Evolutionary conservation across 2,329 filamentous ascomycete species (phyloP), one percentile per base, ranked within the genome.

Genomic region (Cladosporium sp.): DNA sequence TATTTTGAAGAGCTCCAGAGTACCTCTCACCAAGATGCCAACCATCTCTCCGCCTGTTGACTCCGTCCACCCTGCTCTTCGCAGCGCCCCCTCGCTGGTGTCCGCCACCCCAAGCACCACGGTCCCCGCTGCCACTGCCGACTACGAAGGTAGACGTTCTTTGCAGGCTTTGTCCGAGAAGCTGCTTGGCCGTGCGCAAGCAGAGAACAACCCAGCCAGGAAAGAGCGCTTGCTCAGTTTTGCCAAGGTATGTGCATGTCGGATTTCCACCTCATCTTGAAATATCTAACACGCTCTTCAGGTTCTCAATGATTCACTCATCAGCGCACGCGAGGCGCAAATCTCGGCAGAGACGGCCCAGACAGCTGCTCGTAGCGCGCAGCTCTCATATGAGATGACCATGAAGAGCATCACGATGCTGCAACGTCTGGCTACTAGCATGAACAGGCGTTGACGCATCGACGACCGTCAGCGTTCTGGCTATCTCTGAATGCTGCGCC

Each of bases 361-460:
- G 38, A 45, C 56, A 19, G 60, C 60, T 15, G 63, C 63, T 11
- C 50, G 47, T 13, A 49, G 53, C 20, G 63, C 63, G 7, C 56
- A 58, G 36, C 29, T 57, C 20, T 54, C 56, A 2, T 63, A 64
- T 42, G 56, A 59, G 50, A 61, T 63, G 58, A 60, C 60, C 1
- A 54, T 56, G 49, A 56, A 57, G 52, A 56, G 51, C n/a, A 45
- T 63, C 7, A 55, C 57, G 12, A 60, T 61, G 56, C 34, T 59
- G 57, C 51, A 72, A 52, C 15, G 48, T 18, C 24, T 51, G 40
- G 48, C 41, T 17, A 30, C 41, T 40, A 38, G 48, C 15, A 51
- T 51, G 40, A 51, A 51, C n/a, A 32, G 48, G n/a, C 40, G 34
- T 29, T 47, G 38, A 32, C 22, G 9, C 22, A 27, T 27, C 9